phyloP scores from a whole-genome alignment of 352 stramenopile genomes.

The Globisporangium parvum region DNA sequence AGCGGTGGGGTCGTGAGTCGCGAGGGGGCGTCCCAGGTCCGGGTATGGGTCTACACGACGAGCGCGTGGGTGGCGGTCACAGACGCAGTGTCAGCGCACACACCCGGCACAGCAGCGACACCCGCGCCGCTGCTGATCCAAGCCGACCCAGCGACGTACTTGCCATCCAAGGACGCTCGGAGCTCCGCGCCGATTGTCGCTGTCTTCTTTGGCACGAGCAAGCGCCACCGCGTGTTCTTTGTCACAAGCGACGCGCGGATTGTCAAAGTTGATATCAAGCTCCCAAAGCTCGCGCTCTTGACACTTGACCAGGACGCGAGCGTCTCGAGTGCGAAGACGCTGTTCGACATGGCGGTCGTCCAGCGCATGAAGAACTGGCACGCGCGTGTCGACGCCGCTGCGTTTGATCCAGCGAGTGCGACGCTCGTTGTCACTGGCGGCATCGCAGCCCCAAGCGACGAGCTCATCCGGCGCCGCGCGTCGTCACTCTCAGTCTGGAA shows the following conservation, averaged over 20 bases:
- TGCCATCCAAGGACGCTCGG: slow-evolving; percentile 24
- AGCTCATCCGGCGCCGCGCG: slow-evolving; percentile 34
- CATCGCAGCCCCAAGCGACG: slow-evolving; percentile 44
- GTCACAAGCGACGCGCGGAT: slow-evolving; percentile 34
- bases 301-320: too few species aligned
- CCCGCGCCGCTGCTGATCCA: slow-evolving; percentile 22
- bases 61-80: slow-evolving; percentile 29
- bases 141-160: slow-evolving; percentile 24
- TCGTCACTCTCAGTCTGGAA: slow-evolving; percentile 69
- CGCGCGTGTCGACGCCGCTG: slow-evolving; percentile 33
- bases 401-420: slow-evolving; percentile 27
- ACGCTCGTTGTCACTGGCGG: slow-evolving; percentile 55
- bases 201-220: slow-evolving; percentile 36
- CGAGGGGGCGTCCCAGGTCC: slow-evolving; percentile 16
- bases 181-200: slow-evolving; percentile 19
- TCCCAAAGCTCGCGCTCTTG: slow-evolving; percentile 25
- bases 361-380: slow-evolving; percentile 59
- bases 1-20: slow-evolving; percentile 19
- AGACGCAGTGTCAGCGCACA: not conserved
- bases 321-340: not conserved
- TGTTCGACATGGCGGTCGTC: slow-evolving; percentile 34
- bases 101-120: not conserved
- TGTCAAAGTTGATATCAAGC: slow-evolving; percentile 41
- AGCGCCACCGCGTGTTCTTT: slow-evolving; percentile 30
- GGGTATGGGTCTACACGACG: slow-evolving; percentile 41